Evolutionary conservation across 1,284 basidiomycete genomes (phyloP).

Genomic region (Caloboletus firmus): DNA sequence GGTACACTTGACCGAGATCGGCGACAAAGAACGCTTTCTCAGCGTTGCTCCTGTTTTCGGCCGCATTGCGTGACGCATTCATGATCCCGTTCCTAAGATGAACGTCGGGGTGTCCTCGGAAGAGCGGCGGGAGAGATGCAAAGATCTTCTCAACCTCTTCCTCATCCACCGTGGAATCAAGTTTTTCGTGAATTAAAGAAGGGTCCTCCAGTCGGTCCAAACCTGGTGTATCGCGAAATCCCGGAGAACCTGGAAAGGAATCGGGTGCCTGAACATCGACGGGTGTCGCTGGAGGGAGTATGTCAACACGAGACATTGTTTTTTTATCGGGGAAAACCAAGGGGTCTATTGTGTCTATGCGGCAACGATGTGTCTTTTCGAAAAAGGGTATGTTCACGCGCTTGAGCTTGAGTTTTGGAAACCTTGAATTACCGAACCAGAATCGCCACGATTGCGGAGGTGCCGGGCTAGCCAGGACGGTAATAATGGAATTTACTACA

Average conservation of each 20-base stretch:
- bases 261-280: slow-evolving; percentile 41
- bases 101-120: slow-evolving; percentile 65
- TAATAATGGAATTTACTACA: slow-evolving; percentile 51
- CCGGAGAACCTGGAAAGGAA: slow-evolving; percentile 29
- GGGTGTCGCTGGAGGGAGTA: slow-evolving; percentile 48
- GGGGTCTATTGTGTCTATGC: slow-evolving; percentile 35
- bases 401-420: slow-evolving; percentile 29
- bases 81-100: slow-evolving; percentile 75
- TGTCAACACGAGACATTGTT: slow-evolving; percentile 61
- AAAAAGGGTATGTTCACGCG: slow-evolving; percentile 21
- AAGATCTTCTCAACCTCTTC: slow-evolving; percentile 46
- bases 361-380: slow-evolving; percentile 18
- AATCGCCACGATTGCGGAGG: slow-evolving; percentile 64
- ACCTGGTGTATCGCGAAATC: slow-evolving; percentile 32
- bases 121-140: slow-evolving; percentile 62
- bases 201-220: slow-evolving; percentile 30
- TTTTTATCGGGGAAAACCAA: slow-evolving; percentile 20
- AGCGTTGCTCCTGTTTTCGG: slow-evolving; percentile 62
- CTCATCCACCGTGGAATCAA: slow-evolving; percentile 14
- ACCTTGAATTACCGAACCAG: slow-evolving; percentile 61
- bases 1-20: slow-evolving; percentile 87
- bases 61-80: slow-evolving; percentile 53
- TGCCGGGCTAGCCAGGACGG: slow-evolving; percentile 70
- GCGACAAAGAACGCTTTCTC: slow-evolving; percentile 97
- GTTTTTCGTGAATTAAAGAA: slow-evolving; percentile 32